Evolutionary conservation across 2,329 filamentous ascomycete species (phyloP).

Genomic region (Penicillium sp.): DNA sequence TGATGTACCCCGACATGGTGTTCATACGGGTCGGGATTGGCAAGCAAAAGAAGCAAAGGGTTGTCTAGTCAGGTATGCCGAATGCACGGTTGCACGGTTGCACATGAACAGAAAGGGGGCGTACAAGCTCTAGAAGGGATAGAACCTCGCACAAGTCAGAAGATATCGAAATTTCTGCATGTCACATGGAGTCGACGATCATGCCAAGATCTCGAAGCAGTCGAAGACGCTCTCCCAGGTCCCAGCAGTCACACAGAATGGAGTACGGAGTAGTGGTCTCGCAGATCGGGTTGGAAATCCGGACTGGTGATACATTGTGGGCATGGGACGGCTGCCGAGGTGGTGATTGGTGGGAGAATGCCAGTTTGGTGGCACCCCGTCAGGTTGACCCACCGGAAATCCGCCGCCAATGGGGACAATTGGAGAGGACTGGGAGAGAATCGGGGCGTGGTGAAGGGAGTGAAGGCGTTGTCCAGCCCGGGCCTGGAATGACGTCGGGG

Average conservation of each 20-base stretch:
- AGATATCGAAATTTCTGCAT: conserved; percentile 30
- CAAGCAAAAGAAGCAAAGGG: background rate
- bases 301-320: conserved; percentile 9
- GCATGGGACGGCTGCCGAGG: conserved; percentile 25
- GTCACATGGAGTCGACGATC: conserved; percentile 33
- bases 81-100: background rate
- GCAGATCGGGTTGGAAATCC: conserved; percentile 27
- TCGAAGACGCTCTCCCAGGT: background rate
- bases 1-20: background rate
- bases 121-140: background rate
- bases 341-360: conserved; percentile 37
- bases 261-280: background rate
- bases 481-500: conserved; percentile 28
- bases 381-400: conserved; percentile 32
- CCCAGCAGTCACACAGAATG: background rate
- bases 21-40: background rate
- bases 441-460: too few species aligned
- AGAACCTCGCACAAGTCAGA: background rate
- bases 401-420: conserved; percentile 28
- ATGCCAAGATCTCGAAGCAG: background rate
- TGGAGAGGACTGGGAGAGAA: background rate
- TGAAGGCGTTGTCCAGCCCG: background rate
- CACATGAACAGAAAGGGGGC: background rate
- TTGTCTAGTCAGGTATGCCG: conserved; percentile 2
- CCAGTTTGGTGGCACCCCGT: conserved; percentile 22